These are phyloP conservation scores for Metarhizium album DNA, from an alignment of 2,329 filamentous ascomycete species.

Conservation along the genomic window DNA sequence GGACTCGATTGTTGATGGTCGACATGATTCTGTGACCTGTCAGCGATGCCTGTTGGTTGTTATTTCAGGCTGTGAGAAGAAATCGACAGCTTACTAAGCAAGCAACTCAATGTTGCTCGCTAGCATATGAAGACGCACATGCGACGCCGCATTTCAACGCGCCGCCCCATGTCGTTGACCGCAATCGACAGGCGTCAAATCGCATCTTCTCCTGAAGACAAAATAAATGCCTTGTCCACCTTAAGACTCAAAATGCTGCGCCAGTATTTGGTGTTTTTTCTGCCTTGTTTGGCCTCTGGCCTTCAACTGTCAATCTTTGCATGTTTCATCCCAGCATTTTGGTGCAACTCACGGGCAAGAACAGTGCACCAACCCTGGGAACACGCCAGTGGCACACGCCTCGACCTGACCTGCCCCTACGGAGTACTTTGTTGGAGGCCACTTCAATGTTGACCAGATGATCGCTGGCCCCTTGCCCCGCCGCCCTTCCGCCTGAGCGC, in stretches of 20 bases:
- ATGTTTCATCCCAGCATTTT: neutral
- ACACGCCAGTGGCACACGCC: neutral
- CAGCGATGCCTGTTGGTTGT: neutral
- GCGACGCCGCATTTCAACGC: neutral
- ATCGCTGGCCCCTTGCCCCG: neutral
- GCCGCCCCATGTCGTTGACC: conserved; percentile 1
- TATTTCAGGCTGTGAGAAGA: no score
- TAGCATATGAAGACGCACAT: no score
- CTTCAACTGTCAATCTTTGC: neutral
- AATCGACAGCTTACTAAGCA: no score
- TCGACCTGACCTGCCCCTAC: neutral
- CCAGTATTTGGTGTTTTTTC: neutral
- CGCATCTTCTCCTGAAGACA: conserved; percentile 2
- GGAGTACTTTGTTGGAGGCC: no score
- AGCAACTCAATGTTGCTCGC: no score
- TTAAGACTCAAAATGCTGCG: neutral
- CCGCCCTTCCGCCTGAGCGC: neutral
- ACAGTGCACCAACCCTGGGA: neutral
- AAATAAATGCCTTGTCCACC: neutral
- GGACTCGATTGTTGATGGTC: neutral
- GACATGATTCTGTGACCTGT: neutral
- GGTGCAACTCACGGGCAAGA: neutral
- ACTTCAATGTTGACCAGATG: neutral
- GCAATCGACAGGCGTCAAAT: neutral
- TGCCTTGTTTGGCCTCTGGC: neutral